Base-by-base conservation (phyloP, 2,329 filamentous ascomycete genomes). In the Dactylonectria estremocensis region DNA sequence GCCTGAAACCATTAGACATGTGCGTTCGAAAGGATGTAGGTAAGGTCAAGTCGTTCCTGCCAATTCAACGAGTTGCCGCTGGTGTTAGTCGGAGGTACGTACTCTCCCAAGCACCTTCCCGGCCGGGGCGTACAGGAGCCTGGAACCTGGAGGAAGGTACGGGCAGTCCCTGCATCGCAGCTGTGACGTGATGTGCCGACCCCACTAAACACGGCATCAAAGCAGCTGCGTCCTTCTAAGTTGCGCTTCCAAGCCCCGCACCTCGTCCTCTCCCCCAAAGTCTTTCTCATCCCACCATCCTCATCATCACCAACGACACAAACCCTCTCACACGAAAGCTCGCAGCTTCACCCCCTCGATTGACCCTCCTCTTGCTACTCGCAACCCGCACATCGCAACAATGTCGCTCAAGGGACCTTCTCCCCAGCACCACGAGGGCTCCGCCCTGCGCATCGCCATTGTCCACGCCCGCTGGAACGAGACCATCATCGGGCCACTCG, bases 381-480 rank as follows among this genome's bases (percentile, higher is more conserved):
- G 11, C 2, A 37, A 20, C n/a, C n/a, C 5, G 9, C 11, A 22
- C n/a, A n/a, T 1, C 5, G 5, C 35, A 62, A 62, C 35, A 49
- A 77, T 75, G 71, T 75, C 86, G 66, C 83, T 87, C 80, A 90
- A 90, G 77, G 87, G 87, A 66, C 88, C 88, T n/a, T 83, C 83
- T 71, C 83, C 84, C 61, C 83, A 90, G 79, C 83, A 87, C 74
- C 86, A 90, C 81, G 86, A 91, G 79, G 92, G 93, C 81, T 90
- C 90, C 76, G 86, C 85, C 77, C 89, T 99, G 71, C 94, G 96
- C 79, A 92, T 99, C 79, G 95, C 93, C 79, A 98, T 99, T 79
- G 89, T 99, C 66, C 96, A 98, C 84, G 95, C 95, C 66, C 91
- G 96, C 77, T 99, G 96, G 96, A 99, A 99, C 85, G 88, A 87